Base-by-base conservation (phyloP, 345 rosid species). In the Linum tenue region DNA sequence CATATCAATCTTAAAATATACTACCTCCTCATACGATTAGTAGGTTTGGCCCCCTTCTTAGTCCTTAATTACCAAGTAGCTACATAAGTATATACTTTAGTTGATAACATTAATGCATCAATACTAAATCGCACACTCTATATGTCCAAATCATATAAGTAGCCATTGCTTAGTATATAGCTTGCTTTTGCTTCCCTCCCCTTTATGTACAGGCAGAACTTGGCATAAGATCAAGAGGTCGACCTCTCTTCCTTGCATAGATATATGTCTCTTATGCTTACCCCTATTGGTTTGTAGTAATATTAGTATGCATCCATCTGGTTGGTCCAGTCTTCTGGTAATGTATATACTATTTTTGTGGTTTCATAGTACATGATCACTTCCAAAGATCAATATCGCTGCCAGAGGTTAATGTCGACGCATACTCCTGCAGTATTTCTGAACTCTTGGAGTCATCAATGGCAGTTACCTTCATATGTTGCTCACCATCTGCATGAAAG, bases 111-210 rank as follows among this genome's bases (percentile, higher is more conserved):
- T 43, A 43, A 43, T 2, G 6, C 50, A 43, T 5, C 50, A 43
- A 2, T 43, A 43, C 10, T 3, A 1, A 43, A 5, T 11, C 1
- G 74, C 73, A 72, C 68, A 73, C 44, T 60, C 36, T 35, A 69
- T 37, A 70, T 56, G 51, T 17, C 73, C 72, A 75, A 70, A 68
- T 66, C 78, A 43, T 43, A 43, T 43, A 43, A 43, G 50, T 43
- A 43, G 50, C 44, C 44, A 41, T 43, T 5, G 50, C 50, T 11
- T 5, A 43, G 10, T 43, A 11, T 43, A 43, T 4, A 7, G 9
- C 50, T 22, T 22, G 31, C 50, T 43, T 4, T 43, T 5, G 10
- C 9, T 43, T 43, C 50, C 10, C 10, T 11, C 10, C 10, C 50
- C 3, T 3, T 4, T 43, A 43, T 43, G 3, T 43, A 43, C 50